Base-by-base conservation (phyloP, 2,329 filamentous ascomycete genomes). In the Beauveria australis region DNA sequence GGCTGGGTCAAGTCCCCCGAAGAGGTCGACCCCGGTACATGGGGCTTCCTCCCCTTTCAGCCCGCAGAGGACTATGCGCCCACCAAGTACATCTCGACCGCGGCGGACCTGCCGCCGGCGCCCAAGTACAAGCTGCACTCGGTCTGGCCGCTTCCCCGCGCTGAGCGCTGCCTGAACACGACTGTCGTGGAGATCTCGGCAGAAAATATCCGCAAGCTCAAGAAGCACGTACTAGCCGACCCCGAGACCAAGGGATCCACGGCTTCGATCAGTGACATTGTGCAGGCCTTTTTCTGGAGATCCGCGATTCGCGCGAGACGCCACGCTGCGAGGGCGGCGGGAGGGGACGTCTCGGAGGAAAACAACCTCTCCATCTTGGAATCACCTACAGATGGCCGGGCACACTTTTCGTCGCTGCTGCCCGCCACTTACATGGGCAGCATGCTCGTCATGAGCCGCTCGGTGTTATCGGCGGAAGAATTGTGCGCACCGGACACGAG, bases 221-320 rank as follows among this genome's bases (percentile, higher is more conserved):
- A 73, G 58, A 61, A 69, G 12, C 66, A 74, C 2, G 68, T 72
- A 0, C 14, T 67, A 0, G 61, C 63, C 0, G 68, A 71, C 43
- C 63, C 65, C 0, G 63, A 66, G 16, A 64, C 67, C 2, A 69
- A 70, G 24, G 66, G 66, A 0, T 59, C 64, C 7, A 62, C 68
- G 16, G 61, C 62, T 0, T 75, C 74, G 0, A 64, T 73, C 26
- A 75, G 69, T 60, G 75, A 76, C 48, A 73, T 75, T 9, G 64
- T 76, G 2, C 72, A 76, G 62, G 75, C 75, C 0, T 73, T 76
- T 53, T 70, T 75, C 61, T 76, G 75, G 75, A 70, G 73, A 0
- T 67, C 69, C 0, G 67, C 72, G 0, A 68, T 75, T 47, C 66
- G 69, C 22, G 70, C 73, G 1, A 67, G 74, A 14, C 71, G 72